phyloP scores from a whole-genome alignment of 2,329 filamentous ascomycete genomes.

The Venturia oleaginea region DNA sequence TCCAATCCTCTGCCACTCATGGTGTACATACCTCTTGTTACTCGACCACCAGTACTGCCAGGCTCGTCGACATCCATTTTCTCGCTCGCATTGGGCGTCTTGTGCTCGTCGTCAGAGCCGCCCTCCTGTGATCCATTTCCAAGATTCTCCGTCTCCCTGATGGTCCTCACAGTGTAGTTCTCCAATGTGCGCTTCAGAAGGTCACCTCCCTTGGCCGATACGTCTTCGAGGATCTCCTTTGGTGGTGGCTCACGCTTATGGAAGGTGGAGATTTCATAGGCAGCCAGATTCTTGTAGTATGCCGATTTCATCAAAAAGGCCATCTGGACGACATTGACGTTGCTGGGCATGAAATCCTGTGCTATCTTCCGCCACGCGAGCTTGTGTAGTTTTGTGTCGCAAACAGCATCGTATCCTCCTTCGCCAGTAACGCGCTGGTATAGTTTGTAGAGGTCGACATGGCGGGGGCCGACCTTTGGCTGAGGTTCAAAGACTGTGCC shows the following conservation, averaged over 20 bases:
- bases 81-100: constrained; percentile 39
- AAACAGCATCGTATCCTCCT: constrained; percentile 78
- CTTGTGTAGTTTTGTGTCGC: constrained; percentile 60
- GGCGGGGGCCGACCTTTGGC: constrained; percentile 68
- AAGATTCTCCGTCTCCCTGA: constrained; percentile 36
- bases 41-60: constrained; percentile 30
- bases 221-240: constrained; percentile 75
- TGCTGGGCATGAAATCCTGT: constrained; percentile 64
- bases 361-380: constrained; percentile 77
- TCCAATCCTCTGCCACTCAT: background rate
- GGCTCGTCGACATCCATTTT: constrained; percentile 41
- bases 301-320: constrained; percentile 79
- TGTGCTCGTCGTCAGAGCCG: constrained; percentile 31
- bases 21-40: constrained; percentile 26
- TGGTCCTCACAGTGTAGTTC: constrained; percentile 53
- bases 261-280: constrained; percentile 73
- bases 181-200: constrained; percentile 71
- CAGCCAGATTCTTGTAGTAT: constrained; percentile 84
- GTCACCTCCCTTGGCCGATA: constrained; percentile 69
- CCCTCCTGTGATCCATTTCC: constrained; percentile 47
- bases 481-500: constrained; percentile 68
- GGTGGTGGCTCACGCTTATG: constrained; percentile 76
- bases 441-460: constrained; percentile 68
- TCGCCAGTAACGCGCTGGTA: constrained; percentile 68
- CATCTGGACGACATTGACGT: constrained; percentile 68